These are phyloP conservation scores for Tetrapisispora namnaoensis DNA, from an alignment of 805 yeast genomes.

Conservation along the genomic window DNA sequence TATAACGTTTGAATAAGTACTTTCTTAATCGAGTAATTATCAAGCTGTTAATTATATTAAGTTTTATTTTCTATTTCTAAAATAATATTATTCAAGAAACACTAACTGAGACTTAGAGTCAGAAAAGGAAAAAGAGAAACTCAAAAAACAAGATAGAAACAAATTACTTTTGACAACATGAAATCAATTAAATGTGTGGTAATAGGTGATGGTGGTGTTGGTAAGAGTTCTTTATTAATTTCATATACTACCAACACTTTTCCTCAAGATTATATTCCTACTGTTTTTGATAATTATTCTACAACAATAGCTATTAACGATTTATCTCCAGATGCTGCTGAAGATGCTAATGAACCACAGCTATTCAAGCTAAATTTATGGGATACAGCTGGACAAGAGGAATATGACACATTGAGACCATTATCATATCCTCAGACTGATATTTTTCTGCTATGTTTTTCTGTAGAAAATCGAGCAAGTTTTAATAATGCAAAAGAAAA, in stretches of 20 bases:
- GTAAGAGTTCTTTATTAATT: slow-evolving; percentile 81
- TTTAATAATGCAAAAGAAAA: slow-evolving; percentile 72
- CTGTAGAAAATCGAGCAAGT: slow-evolving; percentile 71
- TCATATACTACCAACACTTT: slow-evolving; percentile 87
- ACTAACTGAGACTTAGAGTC: neutral
- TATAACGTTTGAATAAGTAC: neutral
- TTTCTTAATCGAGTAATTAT: neutral
- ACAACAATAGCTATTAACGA: slow-evolving; percentile 59
- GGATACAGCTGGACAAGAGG: slow-evolving; percentile 96
- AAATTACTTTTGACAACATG: slow-evolving; percentile 32
- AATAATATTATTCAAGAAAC: too few relatives aligned
- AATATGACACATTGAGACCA: slow-evolving; percentile 83
- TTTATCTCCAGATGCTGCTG: slow-evolving; percentile 7
- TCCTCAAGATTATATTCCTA: slow-evolving; percentile 89
- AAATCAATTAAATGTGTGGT: slow-evolving; percentile 87
- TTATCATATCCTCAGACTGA: slow-evolving; percentile 88
- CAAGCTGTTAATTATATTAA: neutral
- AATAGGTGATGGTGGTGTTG: slow-evolving; percentile 93
- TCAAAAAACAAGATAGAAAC: neutral
- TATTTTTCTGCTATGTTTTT: slow-evolving; percentile 76
- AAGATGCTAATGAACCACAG: slow-evolving; percentile 29
- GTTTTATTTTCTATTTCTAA: too few relatives aligned
- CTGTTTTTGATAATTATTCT: slow-evolving; percentile 87
- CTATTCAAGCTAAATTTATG: slow-evolving; percentile 79
- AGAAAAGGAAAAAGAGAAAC: too few relatives aligned